Conservation (phyloP, 2,329 filamentous ascomycete genomes). For the Clarireedia homoeocarpa region DNA sequence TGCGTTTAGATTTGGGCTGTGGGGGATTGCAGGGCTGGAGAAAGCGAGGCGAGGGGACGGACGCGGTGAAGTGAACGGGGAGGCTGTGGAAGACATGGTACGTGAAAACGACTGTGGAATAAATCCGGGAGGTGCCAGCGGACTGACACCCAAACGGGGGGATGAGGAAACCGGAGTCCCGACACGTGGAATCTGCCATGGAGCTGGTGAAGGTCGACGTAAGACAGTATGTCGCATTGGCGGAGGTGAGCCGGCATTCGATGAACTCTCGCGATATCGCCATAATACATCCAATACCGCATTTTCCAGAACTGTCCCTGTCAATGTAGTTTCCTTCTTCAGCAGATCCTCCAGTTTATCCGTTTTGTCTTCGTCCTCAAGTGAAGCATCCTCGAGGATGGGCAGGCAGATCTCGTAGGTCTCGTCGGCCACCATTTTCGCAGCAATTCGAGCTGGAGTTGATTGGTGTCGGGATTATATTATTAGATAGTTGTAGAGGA, state of each 20-base stretch:
- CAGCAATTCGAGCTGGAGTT: not conserved
- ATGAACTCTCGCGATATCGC: slow-evolving; percentile 66
- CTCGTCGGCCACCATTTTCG: slow-evolving; percentile 78
- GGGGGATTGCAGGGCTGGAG: slow-evolving; percentile 82
- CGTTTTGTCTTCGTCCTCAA: slow-evolving; percentile 93
- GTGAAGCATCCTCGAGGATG: slow-evolving; percentile 69
- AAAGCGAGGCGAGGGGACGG: slow-evolving; percentile 87
- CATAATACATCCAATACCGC: slow-evolving; percentile 85
- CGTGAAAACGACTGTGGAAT: slow-evolving; percentile 70
- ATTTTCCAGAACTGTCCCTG: slow-evolving; percentile 76
- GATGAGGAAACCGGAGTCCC: slow-evolving; percentile 73
- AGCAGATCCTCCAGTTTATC: slow-evolving; percentile 84
- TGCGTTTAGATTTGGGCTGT: slow-evolving; percentile 87
- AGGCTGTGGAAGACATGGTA: slow-evolving; percentile 70
- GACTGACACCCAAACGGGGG: slow-evolving; percentile 71
- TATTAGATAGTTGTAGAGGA: slow-evolving; percentile 2
- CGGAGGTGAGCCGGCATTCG: slow-evolving; percentile 64
- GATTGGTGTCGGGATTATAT: not conserved
- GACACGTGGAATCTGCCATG: slow-evolving; percentile 71
- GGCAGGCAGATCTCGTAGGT: slow-evolving; percentile 88
- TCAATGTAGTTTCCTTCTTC: slow-evolving; percentile 67
- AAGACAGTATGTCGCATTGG: slow-evolving; percentile 84
- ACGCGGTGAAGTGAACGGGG: slow-evolving; percentile 88
- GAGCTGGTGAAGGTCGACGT: slow-evolving; percentile 83
- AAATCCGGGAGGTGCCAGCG: slow-evolving; percentile 78